These are phyloP conservation scores for Nannizzia gypsea DNA, from an alignment of 2,329 filamentous ascomycete species.

Conservation along the genomic window DNA sequence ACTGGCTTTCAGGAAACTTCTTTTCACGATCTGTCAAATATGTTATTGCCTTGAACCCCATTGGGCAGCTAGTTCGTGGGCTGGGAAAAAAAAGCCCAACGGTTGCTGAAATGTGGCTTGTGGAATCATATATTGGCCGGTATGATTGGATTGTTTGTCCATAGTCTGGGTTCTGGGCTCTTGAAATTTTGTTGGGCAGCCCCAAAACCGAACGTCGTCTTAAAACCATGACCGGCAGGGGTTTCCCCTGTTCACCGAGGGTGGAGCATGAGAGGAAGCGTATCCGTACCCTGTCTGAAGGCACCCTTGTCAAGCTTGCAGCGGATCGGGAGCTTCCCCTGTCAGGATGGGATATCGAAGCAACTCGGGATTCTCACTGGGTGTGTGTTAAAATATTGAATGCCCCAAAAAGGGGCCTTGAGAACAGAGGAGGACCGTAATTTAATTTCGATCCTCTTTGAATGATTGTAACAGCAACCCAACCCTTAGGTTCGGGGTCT, in stretches of 20 bases:
- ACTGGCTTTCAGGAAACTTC: neutral
- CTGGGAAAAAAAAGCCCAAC: neutral
- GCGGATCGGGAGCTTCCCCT: neutral
- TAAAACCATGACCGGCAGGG: neutral
- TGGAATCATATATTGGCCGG: neutral
- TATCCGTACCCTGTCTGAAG: neutral
- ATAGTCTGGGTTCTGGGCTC: neutral
- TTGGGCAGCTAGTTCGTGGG: neutral
- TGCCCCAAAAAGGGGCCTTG: neutral
- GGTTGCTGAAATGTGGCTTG: constrained; percentile 1
- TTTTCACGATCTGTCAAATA: neutral
- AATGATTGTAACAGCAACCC: neutral
- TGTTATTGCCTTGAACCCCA: neutral
- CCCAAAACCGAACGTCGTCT: constrained; percentile 1
- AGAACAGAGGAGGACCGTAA: neutral
- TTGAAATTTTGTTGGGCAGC: constrained; percentile 1
- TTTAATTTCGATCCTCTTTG: neutral
- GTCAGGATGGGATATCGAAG: neutral
- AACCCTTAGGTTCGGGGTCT: constrained; percentile 58
- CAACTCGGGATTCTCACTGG: neutral
- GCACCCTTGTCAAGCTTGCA: neutral
- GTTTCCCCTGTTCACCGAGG: neutral
- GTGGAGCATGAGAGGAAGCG: constrained; percentile 1
- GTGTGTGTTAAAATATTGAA: no score
- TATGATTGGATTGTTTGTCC: neutral